A percentile compares a stretch with the other conserved stretches of the same genome.
Evolutionary conservation across 805 yeast species (phyloP).

Genomic region (Metschnikowia lochheadii): DNA sequence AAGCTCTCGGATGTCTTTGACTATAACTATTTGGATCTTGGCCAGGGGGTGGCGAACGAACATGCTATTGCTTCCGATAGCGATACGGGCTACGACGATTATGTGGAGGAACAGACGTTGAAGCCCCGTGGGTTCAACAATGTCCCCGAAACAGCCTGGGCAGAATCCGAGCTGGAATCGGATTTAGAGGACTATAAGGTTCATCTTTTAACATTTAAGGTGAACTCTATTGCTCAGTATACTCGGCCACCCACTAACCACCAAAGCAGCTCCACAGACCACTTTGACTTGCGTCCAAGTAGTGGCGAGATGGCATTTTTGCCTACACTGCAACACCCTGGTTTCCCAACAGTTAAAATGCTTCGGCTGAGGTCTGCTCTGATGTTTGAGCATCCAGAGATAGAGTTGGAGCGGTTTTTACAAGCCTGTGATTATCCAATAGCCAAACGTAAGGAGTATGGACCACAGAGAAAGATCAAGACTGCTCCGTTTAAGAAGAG

Average conservation of each 20-base stretch:
- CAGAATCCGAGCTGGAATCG: conserved; percentile 10
- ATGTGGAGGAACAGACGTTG: background rate
- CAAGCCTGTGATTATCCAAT: conserved; percentile 6
- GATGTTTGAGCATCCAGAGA: conserved; percentile 4
- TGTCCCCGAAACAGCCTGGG: background rate
- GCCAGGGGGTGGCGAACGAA: conserved; percentile 6
- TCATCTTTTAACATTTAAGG: conserved; percentile 17
- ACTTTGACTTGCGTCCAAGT: conserved; percentile 8
- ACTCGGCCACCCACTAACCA: conserved; percentile 11
- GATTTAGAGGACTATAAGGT: conserved; percentile 16
- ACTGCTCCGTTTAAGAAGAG: background rate
- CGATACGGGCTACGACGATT: conserved; percentile 16
- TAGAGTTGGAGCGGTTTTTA: conserved; percentile 7
- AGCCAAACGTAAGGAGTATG: background rate
- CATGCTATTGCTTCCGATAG: conserved; percentile 16
- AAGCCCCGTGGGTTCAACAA: background rate
- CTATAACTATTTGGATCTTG: conserved; percentile 10
- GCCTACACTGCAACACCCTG: conserved; percentile 10
- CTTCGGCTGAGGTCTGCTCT: background rate
- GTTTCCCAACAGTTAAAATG: background rate
- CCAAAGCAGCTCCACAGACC: conserved; percentile 8
- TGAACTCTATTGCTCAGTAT: conserved; percentile 14
- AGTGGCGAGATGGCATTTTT: background rate
- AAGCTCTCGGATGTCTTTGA: conserved; percentile 17
- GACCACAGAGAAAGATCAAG: background rate